Conservation (phyloP, 75 land plant species). For the Chamaecyparis obtusa region DNA sequence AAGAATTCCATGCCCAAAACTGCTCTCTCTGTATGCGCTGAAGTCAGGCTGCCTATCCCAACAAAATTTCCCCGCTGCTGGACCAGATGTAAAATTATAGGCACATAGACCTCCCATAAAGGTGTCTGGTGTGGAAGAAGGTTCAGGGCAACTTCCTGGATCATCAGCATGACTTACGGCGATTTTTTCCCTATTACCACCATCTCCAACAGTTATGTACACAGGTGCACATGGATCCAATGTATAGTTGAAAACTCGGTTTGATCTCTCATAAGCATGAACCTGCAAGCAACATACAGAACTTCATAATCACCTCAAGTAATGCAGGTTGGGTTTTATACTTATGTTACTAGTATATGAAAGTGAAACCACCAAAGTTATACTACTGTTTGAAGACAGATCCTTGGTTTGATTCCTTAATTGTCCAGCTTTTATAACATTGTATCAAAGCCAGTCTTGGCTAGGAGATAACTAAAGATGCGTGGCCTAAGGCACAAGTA, state of each 20-base stretch:
- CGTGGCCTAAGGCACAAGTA: not conserved
- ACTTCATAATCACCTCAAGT: not conserved
- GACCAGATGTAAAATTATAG: constrained; percentile 80
- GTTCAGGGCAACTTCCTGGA: constrained; percentile 76
- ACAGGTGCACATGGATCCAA: constrained; percentile 81
- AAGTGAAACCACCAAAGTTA: not conserved
- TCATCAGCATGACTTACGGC: constrained; percentile 86
- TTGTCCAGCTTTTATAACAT: not conserved
- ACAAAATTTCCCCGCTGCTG: constrained; percentile 88
- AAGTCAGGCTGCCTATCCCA: constrained; percentile 95
- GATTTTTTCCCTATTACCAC: constrained; percentile 83
- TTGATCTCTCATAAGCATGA: constrained; percentile 95
- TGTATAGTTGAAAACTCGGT: constrained; percentile 70
- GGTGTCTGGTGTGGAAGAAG: constrained; percentile 55
- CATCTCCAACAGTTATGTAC: constrained; percentile 87
- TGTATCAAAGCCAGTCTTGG: not conserved
- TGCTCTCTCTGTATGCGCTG: constrained; percentile 85
- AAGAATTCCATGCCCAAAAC: constrained; percentile 95
- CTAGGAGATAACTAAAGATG: not conserved
- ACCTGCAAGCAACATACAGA: constrained; percentile 46
- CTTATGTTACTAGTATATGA: no score
- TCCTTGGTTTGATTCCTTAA: not conserved
- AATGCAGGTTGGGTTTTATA: no score
- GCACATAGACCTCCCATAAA: constrained; percentile 71
- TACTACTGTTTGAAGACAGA: not conserved